Base-by-base conservation (phyloP, 495 filamentous ascomycete species). In the Aspergillus indologenus region DNA sequence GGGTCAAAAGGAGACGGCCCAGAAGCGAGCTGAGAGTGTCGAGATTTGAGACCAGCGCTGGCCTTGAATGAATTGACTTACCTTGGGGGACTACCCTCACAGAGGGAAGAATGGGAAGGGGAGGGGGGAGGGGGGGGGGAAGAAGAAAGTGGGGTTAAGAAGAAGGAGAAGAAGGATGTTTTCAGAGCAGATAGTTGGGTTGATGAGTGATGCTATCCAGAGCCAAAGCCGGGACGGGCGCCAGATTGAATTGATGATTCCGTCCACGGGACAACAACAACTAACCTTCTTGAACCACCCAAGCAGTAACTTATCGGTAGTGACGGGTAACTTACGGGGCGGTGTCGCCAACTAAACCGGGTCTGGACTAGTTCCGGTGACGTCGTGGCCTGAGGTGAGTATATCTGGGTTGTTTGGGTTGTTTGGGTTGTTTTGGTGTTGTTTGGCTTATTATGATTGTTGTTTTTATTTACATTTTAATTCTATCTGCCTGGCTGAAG, bases 261-360 rank as follows among this genome's bases (percentile, higher is more conserved):
- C 18, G 63, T 61, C 63, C 64, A 66, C 61, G 64, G 64, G 61
- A 62, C 63, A 60, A 60, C 57, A 65, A 58, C 56, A 52, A 31
- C 48, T 24, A 23, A 46, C n/a, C n/a, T n/a, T n/a, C n/a, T n/a
- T n/a, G n/a, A n/a, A n/a, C n/a, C n/a, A n/a, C n/a, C n/a, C n/a
- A n/a, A n/a, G 26, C 26, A 29, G 9, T 29, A 29, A 4, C 26
- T 29, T 42, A 58, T 53, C 24, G 52, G 48, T 31, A 24, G 48
- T 51, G 48, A 51, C 54, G 43, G 54, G 49, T 61, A 62, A 58
- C 55, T 54, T n/a, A 34, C 44, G 46, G 53, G 54, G 59, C 59
- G 59, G 59, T 61, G 59, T 26, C 59, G 43, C 26, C 34, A 40
- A 40, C 34, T 40, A 40, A 40, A 57, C 59, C 59, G 55, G 56